Base-by-base conservation (phyloP, 768 basidiomycete genomes). In the Cubamyces sp. region DNA sequence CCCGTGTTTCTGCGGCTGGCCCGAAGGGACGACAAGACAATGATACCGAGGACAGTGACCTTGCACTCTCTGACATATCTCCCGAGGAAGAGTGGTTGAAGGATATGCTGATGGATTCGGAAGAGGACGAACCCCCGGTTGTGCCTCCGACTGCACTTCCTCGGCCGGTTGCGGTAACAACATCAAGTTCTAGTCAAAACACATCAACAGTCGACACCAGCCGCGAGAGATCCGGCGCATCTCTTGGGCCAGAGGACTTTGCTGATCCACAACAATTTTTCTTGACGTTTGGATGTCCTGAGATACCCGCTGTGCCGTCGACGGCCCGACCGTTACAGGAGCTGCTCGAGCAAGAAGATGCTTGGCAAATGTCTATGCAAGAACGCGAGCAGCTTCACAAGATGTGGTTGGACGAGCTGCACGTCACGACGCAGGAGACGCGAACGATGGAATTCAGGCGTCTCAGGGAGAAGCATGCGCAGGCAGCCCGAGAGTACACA, bases 311-410 rank as follows among this genome's bases (percentile, higher is more conserved):
- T 0, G 59, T 80, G 3, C 83, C 84, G 5, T 53, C 60, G 0
- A 61, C 71, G 0, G 39, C 63, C 62, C 80, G 84, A 1, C 50
- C 73, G 3, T 41, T 87, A 15, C 69, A 76, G 1, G 69, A 66
- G 8, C 74, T 85, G 7, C 71, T 84, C 1, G 58, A 70, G 0
- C 70, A 83, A 1, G 57, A 71, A 0, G 70, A 76, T 30, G 74
- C 87, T 21, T 90, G 88, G 89, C 48, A 62, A 1, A 78, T 88
- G 78, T 84, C 84, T 3, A 48, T 43, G 2, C 11, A 28, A 0
- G 89, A 91, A 66, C 80, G 88, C 3, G 51, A 67, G 16, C 68
- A 59, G 3, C 69, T 90, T 0, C 74, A 82, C 53, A 50, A 64
- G 0, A 77, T 71, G 46, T 90, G 86, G 87, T 72, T 75, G 5